These are phyloP conservation scores for Gamarada debralockiae DNA, from an alignment of 495 filamentous ascomycete genomes.

Conservation along the genomic window DNA sequence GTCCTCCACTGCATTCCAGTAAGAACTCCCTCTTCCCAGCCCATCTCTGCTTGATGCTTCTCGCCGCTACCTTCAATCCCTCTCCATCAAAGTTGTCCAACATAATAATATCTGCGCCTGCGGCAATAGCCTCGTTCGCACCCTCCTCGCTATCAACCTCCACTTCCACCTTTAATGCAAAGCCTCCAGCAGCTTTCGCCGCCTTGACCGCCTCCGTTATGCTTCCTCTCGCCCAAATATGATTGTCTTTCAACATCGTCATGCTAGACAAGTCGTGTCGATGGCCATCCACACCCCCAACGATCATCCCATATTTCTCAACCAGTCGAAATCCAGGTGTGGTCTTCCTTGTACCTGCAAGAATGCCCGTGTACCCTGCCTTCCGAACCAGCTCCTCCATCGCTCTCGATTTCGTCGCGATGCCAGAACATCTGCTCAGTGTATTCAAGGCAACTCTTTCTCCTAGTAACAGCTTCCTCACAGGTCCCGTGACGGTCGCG, in stretches of 20 bases:
- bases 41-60: slow-evolving; percentile 73
- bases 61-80: slow-evolving; percentile 67
- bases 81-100: slow-evolving; percentile 87
- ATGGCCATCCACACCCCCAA: slow-evolving; percentile 88
- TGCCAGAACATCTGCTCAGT: slow-evolving; percentile 86
- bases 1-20: slow-evolving; percentile 87
- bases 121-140: slow-evolving; percentile 84
- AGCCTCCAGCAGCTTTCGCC: slow-evolving; percentile 81
- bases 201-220: slow-evolving; percentile 81
- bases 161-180: slow-evolving; percentile 91
- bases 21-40: slow-evolving; percentile 61
- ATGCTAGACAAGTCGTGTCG: slow-evolving; percentile 88
- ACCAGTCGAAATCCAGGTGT: slow-evolving; percentile 94
- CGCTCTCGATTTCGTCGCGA: slow-evolving; percentile 65
- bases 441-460: slow-evolving; percentile 92
- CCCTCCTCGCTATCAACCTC: slow-evolving; percentile 85
- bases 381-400: slow-evolving; percentile 47
- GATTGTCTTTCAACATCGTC: slow-evolving; percentile 99
- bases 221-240: slow-evolving; percentile 79
- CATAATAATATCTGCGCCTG: slow-evolving; percentile 95
- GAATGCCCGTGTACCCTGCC: slow-evolving; percentile 71
- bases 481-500: slow-evolving; percentile 84
- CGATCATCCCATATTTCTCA: slow-evolving; percentile 96
- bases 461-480: slow-evolving; percentile 80
- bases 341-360: slow-evolving; percentile 96